phyloP scores from a whole-genome alignment of 305 asterid species.

The Fraxinus sp. region DNA sequence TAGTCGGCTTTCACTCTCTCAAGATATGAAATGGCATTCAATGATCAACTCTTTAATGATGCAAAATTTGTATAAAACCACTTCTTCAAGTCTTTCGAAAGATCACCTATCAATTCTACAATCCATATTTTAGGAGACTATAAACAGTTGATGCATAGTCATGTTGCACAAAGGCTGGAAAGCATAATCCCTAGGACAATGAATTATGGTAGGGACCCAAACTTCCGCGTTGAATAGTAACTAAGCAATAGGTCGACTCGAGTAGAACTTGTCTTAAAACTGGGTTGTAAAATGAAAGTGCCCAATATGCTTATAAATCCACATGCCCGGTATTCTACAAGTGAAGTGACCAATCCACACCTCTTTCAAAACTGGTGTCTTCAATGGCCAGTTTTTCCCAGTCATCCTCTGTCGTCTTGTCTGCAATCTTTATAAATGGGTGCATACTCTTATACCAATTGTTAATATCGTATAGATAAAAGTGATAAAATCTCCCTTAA shows the following conservation, averaged over 20 bases:
- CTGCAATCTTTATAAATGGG: no score
- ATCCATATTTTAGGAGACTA: neutral
- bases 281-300: neutral
- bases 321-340: neutral
- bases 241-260: neutral
- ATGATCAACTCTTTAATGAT: neutral
- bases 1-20: neutral
- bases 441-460: neutral
- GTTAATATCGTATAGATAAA: neutral
- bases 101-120: neutral
- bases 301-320: neutral
- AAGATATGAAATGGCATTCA: neutral
- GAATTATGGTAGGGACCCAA: conserved; percentile 35
- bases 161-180: neutral
- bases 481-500: neutral
- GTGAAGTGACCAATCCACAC: neutral
- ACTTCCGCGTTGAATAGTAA: conserved; percentile 25
- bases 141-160: conserved; percentile 15
- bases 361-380: neutral
- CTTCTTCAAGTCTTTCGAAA: conserved; percentile 3
- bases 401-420: no score
- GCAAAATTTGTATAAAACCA: neutral
- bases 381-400: neutral
- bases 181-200: conserved; percentile 7
- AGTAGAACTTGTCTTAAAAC: neutral